Percentiles rank a stretch among this genome's conserved stretches.
phyloP scores from a whole-genome alignment of 2,329 filamentous ascomycete species.

The Aspergillus intermedius region DNA sequence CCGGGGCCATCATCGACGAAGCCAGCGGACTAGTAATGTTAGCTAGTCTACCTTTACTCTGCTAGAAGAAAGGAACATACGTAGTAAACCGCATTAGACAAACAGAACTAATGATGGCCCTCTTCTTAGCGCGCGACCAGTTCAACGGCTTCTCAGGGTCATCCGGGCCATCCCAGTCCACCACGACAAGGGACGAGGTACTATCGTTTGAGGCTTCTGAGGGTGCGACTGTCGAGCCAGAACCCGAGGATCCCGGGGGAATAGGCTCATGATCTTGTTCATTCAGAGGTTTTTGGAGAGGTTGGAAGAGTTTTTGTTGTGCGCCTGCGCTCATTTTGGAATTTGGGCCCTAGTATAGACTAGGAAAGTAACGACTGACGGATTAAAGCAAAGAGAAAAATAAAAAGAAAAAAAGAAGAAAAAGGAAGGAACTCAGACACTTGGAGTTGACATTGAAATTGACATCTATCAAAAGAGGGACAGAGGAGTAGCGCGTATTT shows the following conservation, averaged over 20 bases:
- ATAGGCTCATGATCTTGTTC: not conserved
- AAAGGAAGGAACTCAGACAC: not conserved
- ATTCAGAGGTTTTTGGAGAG: not conserved
- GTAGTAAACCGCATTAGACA: conserved; percentile 4
- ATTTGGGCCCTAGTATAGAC: no score
- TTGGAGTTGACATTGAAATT: not conserved
- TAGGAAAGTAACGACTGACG: not conserved
- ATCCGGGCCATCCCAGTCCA: conserved; percentile 6
- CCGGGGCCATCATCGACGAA: conserved; percentile 8
- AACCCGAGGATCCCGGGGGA: not conserved
- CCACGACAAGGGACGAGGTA: not conserved
- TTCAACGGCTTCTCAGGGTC: conserved; percentile 6
- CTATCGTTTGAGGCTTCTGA: not conserved
- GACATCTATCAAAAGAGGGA: no score
- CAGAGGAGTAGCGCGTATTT: not conserved
- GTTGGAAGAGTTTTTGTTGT: no score
- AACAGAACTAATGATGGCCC: not conserved
- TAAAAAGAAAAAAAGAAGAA: not conserved
- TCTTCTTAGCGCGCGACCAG: conserved; percentile 3
- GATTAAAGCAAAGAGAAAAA: not conserved
- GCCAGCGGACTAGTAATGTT: conserved; percentile 1
- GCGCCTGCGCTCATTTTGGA: no score
- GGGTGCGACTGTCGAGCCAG: not conserved
- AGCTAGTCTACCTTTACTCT: not conserved
- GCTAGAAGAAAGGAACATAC: not conserved